Base-by-base conservation (phyloP, 768 basidiomycete genomes). In the Lanmaoa pseudosensibilis region DNA sequence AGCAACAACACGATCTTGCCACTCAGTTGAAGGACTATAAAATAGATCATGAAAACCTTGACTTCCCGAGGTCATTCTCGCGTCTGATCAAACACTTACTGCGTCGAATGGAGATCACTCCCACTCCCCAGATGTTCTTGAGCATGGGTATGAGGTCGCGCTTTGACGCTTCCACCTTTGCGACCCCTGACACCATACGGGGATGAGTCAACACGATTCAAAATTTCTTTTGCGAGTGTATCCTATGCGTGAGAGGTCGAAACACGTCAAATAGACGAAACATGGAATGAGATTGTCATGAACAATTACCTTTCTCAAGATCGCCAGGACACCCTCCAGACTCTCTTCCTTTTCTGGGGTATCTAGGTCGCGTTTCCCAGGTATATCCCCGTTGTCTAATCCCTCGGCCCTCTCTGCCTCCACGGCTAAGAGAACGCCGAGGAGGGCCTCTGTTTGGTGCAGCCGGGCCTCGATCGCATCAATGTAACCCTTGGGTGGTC, bases 401-500 rank as follows among this genome's bases (percentile, higher is more conserved):
- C n/a, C 44, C 41, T 65, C 61, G 40, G 60, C 27, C 37, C 60
- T 63, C 3, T 66, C 69, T 33, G 71, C 65, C 49, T 74, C 71
- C 23, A 73, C 65, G 44, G 85, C 78, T 38, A 94, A 77, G 50
- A 95, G 75, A 55, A 93, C 88, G 50, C 92, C 94, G 30, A 96
- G 77, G 40, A 96, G 78, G 0, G 93, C 93, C 69, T 96, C 93
- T 18, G 92, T 91, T 67, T 95, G 91, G 63, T 96, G 94, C 6
- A 96, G 75, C 15, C 92, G 84, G 15, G 90, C 89, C 73, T 96
- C 93, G 63, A 96, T 93, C 30, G 92, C 92, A 65, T 95, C 92
- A 67, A 96, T 94, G 77, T 96, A 96, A 1, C 93, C 93, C 67
- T 92, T 92, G n/a, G 91, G 90, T 4, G 90, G 89, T 2, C 92